Percentiles rank a stretch among this genome's conserved stretches.
phyloP scores from a whole-genome alignment of 2,329 filamentous ascomycete genomes.

The Colletotrichum somersetense region DNA sequence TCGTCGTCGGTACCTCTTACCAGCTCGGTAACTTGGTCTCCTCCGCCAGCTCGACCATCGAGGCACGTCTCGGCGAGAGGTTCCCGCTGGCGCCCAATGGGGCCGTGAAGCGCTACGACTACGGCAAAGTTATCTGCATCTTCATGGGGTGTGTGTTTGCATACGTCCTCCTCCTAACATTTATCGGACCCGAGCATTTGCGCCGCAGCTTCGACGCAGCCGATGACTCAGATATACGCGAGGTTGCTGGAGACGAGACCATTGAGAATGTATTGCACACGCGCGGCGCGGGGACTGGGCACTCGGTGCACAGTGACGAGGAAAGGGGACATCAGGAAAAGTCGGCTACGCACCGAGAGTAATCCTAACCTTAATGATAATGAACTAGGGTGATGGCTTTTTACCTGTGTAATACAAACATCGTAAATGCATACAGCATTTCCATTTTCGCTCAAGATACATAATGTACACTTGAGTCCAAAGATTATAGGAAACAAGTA shows the following conservation, averaged over 20 bases:
- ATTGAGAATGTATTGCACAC: conserved; percentile 42
- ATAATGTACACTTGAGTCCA: too few relatives aligned
- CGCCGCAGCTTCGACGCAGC: conserved; percentile 63
- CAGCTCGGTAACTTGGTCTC: conserved; percentile 83
- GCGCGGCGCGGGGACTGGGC: conserved; percentile 6
- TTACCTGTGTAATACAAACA: too few relatives aligned
- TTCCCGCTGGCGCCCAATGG: conserved; percentile 76
- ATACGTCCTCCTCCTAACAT: conserved; percentile 71
- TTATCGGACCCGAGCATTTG: conserved; percentile 71
- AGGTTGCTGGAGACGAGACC: conserved; percentile 57
- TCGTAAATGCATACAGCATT: too few relatives aligned
- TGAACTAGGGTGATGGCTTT: background rate
- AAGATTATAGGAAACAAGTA: too few relatives aligned
- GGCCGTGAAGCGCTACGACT: conserved; percentile 70
- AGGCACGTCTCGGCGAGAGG: conserved; percentile 78
- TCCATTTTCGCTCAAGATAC: too few relatives aligned
- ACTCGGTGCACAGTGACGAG: conserved; percentile 13
- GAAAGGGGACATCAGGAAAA: conserved; percentile 39
- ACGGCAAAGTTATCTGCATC: conserved; percentile 88
- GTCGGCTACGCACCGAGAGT: conserved; percentile 37
- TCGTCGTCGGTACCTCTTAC: conserved; percentile 80
- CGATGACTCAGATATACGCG: conserved; percentile 62
- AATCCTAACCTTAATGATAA: background rate
- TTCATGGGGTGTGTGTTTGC: conserved; percentile 88
- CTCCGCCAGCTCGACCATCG: conserved; percentile 79